Conservation (phyloP, 345 rosid species). For the Garcia nutans region DNA sequence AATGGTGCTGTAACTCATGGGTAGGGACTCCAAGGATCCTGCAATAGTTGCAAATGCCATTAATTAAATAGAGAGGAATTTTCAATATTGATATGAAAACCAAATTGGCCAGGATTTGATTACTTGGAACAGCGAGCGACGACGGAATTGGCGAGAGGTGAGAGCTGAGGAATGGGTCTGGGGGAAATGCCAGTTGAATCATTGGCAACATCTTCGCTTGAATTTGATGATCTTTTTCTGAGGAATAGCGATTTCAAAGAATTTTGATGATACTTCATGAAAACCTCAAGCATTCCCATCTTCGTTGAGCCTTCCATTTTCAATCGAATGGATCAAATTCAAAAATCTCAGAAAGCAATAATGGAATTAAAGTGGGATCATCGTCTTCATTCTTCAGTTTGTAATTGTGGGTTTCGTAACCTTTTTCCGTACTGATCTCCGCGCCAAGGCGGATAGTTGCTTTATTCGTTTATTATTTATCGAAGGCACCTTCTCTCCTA, state of each 20-base stretch:
- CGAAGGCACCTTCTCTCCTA: no score
- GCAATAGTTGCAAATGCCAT: constrained; percentile 10
- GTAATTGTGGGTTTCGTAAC: no score
- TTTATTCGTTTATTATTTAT: no score
- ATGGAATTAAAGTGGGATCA: background rate
- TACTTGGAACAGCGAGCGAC: constrained; percentile 86
- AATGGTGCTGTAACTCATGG: constrained; percentile 65
- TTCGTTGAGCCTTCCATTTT: constrained; percentile 22
- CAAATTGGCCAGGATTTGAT: background rate
- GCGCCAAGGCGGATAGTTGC: no score
- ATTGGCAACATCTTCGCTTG: constrained; percentile 27
- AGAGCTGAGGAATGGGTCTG: constrained; percentile 72
- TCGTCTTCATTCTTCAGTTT: background rate
- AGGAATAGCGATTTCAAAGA: constrained; percentile 68
- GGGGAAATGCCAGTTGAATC: constrained; percentile 40
- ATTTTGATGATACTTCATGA: constrained; percentile 54
- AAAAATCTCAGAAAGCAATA: background rate
- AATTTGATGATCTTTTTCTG: constrained; percentile 38
- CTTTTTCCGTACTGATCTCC: no score
- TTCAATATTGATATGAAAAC: no score
- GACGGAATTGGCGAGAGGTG: constrained; percentile 80
- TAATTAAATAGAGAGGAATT: no score
- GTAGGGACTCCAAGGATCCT: constrained; percentile 69
- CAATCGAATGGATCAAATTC: background rate
- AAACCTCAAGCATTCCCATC: constrained; percentile 48